Conservation (phyloP, 495 filamentous ascomycete species). For the Hamigera avellanea region DNA sequence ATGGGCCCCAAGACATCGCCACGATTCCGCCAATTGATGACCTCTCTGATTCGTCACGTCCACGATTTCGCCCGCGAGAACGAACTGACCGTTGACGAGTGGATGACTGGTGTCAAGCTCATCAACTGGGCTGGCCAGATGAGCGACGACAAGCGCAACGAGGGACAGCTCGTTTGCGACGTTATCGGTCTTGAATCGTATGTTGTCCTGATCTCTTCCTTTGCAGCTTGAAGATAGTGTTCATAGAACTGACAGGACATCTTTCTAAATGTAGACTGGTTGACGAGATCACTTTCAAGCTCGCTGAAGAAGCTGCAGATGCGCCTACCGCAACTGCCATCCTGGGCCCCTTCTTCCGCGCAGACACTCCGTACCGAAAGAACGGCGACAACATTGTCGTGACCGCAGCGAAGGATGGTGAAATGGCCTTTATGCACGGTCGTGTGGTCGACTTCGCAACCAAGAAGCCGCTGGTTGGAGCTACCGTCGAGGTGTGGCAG, state of each 20-base stretch:
- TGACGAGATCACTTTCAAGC: constrained; percentile 66
- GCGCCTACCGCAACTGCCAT: constrained; percentile 58
- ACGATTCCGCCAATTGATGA: constrained; percentile 34
- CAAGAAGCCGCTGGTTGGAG: constrained; percentile 46
- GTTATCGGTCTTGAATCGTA: constrained; percentile 61
- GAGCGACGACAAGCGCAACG: constrained; percentile 60
- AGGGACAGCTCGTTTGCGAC: constrained; percentile 61
- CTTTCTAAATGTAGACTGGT: constrained; percentile 42
- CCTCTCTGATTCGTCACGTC: constrained; percentile 30
- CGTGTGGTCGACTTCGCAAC: constrained; percentile 44
- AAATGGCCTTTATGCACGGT: constrained; percentile 53
- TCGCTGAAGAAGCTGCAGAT: constrained; percentile 36
- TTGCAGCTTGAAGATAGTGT: too few species aligned
- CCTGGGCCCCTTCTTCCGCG: constrained; percentile 68
- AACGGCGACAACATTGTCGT: constrained; percentile 61
- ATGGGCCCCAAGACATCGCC: constrained; percentile 56
- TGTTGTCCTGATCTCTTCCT: constrained; percentile 9
- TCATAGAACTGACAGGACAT: too few species aligned
- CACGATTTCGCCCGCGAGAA: constrained; percentile 39
- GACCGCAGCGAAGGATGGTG: constrained; percentile 34
- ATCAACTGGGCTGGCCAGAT: constrained; percentile 65
- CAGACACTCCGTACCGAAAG: constrained; percentile 48
- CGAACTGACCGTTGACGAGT: constrained; percentile 36
- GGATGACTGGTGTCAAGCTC: constrained; percentile 38
- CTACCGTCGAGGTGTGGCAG: constrained; percentile 67